These are phyloP conservation scores for Aspergillus jensenii DNA, from an alignment of 2,329 filamentous ascomycete species.

Conservation along the genomic window DNA sequence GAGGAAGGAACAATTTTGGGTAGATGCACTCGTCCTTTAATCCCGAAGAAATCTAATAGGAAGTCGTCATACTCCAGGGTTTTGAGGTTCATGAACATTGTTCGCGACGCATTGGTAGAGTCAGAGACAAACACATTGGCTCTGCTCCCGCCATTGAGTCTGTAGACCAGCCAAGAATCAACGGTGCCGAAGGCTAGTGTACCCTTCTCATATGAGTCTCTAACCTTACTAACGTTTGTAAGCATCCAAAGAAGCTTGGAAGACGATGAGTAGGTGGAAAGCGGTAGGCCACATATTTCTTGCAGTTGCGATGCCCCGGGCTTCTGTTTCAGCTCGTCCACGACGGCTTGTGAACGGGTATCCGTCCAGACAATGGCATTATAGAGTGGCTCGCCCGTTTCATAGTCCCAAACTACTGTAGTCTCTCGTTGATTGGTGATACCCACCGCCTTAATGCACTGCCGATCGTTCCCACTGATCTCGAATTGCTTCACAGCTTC, in stretches of 20 bases:
- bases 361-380: conserved; percentile 91
- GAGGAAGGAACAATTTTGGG: conserved; percentile 81
- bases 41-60: conserved; percentile 74
- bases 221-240: conserved; percentile 67
- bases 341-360: conserved; percentile 72
- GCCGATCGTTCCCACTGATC: conserved; percentile 61
- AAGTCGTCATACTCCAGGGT: conserved; percentile 75
- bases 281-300: conserved; percentile 72
- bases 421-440: conserved; percentile 93
- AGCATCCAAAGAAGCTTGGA: conserved; percentile 84
- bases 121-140: conserved; percentile 78
- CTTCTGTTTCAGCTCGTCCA: conserved; percentile 70
- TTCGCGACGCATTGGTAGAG: conserved; percentile 81
- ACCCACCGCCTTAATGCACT: conserved; percentile 71
- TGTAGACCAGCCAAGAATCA: conserved; percentile 84
- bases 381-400: conserved; percentile 75
- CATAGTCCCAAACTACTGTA: conserved; percentile 77
- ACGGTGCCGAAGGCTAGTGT: conserved; percentile 81
- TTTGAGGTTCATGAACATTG: conserved; percentile 89
- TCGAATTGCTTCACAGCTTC: conserved; percentile 69
- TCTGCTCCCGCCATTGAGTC: conserved; percentile 68
- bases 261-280: conserved; percentile 84
- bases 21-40: conserved; percentile 70
- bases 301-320: conserved; percentile 66
- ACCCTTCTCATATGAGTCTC: conserved; percentile 70